Evolutionary conservation across 371 early-diverging fungal genomes (phyloP), one percentile per base, ranked within the genome.

Genomic region (Amoeboaphelidium protococcarum): DNA sequence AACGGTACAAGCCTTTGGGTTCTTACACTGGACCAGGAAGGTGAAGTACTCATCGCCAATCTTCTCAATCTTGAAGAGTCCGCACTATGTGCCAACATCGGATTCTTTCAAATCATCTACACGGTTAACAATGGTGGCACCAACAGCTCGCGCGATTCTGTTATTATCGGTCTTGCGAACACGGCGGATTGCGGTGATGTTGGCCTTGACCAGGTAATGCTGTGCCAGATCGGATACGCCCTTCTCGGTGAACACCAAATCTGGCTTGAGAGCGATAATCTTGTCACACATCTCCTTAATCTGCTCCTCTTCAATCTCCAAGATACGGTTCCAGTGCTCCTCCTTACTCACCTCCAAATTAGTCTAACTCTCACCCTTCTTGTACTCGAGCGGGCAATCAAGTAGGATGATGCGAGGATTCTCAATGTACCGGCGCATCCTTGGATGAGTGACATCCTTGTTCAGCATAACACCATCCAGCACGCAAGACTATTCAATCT

Each of bases 281-380:
- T 83, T 74, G 50, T 95, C 89, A 62, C 91, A 91, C 74, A 96
- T 76, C 53, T 71, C 65, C 70, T 88, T 81, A 61, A 99, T 74
- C 70, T 98, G 98, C 68, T 96, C 95, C 71, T 98, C 99, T 68
- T 99, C 99, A 52, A 98, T 91, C 62, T 95, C 82, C 58, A 98
- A 71, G 44, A 97, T 77, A 41, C 91, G 73, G 50, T 78, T 73
- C 90, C 97, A 99, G 64, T 92, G 94, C 26, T 78, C 73, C 59
- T 90, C 89, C 58, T 90, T 84, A 53, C 81, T 76, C 52, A 99
- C 84, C 67, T 99, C 98, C 57, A 95, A 89, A 63, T 86, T 85
- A 45, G 98, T 98, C 66, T 97, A 95, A 43, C 91, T 91, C 67
- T 98, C 99, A 49, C 98, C 97, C 78, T 99, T 99, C 69, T 98